A percentile compares a stretch with the other conserved stretches of the same genome.
phyloP scores from a whole-genome alignment of 2,329 filamentous ascomycete species.

The Zelopaecilomyces penicillatus region DNA sequence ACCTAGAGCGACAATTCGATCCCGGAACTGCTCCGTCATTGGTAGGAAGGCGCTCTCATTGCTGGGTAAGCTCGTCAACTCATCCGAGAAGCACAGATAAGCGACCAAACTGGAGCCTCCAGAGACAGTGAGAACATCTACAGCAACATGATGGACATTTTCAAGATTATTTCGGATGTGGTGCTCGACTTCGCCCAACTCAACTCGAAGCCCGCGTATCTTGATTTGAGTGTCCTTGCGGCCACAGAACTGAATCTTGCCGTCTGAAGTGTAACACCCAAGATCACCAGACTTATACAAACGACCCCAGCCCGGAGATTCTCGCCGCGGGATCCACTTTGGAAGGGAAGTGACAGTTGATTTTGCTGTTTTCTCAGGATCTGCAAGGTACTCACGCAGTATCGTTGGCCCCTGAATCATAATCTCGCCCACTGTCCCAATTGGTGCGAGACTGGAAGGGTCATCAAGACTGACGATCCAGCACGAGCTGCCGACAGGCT shows the following conservation, averaged over 20 bases:
- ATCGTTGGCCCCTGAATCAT: constrained; percentile 4
- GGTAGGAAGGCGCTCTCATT: background rate
- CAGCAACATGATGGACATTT: constrained; percentile 2
- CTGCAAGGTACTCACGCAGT: constrained; percentile 4
- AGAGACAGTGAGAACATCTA: constrained; percentile 2
- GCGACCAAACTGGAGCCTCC: background rate
- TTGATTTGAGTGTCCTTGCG: constrained; percentile 8
- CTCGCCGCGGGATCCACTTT: background rate
- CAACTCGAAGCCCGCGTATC: constrained; percentile 6
- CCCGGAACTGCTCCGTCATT: background rate
- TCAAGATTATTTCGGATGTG: background rate
- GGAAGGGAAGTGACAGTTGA: background rate
- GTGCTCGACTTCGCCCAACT: constrained; percentile 8
- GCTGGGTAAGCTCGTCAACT: background rate
- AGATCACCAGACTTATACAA: constrained; percentile 5
- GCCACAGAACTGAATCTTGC: constrained; percentile 1
- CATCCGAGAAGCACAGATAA: constrained; percentile 2
- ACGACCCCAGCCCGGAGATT: background rate
- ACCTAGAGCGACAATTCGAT: background rate
- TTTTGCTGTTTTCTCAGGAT: background rate
- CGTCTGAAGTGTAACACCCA: constrained; percentile 3
- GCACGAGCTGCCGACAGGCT: constrained; percentile 5
- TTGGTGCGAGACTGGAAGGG: constrained; percentile 1
- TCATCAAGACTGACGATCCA: constrained; percentile 7
- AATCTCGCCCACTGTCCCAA: constrained; percentile 2